Conservation (phyloP, 2,329 filamentous ascomycete genomes). For the Phialophora verrucosa region DNA sequence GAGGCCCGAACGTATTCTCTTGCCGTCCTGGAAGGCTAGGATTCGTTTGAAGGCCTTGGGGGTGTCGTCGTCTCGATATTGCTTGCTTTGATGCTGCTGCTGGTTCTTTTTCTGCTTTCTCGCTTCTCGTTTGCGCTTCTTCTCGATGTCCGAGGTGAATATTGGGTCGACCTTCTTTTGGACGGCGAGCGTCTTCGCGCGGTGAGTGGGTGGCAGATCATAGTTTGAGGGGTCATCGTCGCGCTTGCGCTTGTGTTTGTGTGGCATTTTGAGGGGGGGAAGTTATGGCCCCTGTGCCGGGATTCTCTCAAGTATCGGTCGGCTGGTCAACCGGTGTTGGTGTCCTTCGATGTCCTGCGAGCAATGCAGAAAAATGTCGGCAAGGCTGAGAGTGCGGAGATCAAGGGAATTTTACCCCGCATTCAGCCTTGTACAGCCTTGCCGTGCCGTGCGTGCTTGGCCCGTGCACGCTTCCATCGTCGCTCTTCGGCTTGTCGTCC, state of each 20-base stretch:
- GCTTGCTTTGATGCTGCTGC: conserved; percentile 45
- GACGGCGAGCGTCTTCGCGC: conserved; percentile 62
- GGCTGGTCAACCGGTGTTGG: not conserved
- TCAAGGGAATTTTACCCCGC: conserved; percentile 7
- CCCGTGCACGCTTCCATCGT: too few relatives aligned
- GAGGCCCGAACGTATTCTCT: conserved; percentile 66
- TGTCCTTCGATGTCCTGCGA: not conserved
- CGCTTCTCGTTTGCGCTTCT: conserved; percentile 36
- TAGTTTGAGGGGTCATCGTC: conserved; percentile 58
- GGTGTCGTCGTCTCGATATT: conserved; percentile 70
- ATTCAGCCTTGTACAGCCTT: conserved; percentile 8
- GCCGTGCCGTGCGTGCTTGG: too few relatives aligned
- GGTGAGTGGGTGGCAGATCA: conserved; percentile 65
- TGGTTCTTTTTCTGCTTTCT: conserved; percentile 43
- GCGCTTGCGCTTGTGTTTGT: conserved; percentile 75
- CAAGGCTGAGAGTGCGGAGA: conserved; percentile 20
- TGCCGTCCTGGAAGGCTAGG: conserved; percentile 71
- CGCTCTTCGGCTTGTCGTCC: too few relatives aligned
- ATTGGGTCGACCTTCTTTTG: conserved; percentile 48
- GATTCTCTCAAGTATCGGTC: too few relatives aligned
- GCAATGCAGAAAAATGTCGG: conserved; percentile 7
- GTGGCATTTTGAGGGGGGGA: conserved; percentile 66
- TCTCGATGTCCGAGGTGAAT: conserved; percentile 44
- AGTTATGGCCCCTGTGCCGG: too few relatives aligned
- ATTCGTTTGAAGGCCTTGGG: conserved; percentile 85